Base-by-base conservation (phyloP, 441 rosid species). In the Brassica hybrid region DNA sequence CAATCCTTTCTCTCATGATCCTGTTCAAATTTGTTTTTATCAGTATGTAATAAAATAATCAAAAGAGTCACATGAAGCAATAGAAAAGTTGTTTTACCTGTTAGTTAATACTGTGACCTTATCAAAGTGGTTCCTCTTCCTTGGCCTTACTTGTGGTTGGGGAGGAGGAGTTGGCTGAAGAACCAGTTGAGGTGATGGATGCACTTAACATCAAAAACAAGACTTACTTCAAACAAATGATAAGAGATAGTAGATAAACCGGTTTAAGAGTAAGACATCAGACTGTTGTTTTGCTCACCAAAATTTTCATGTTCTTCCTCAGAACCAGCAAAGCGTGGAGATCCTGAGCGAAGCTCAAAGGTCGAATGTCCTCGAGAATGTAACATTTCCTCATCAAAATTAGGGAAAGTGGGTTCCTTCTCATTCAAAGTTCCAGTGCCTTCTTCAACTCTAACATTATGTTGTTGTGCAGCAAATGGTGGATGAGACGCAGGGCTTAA, bases 81-180 rank as follows among this genome's bases (percentile, higher is more conserved):
- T 12, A 30, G 41, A 59, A 11, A 62, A 70, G 25, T 54, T 80
- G n/a, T 1, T 21, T 21, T 85, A 94, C 98, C 80, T 85, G 80
- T 94, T 92, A 18, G 83, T 80, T 77, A 94, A 62, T 65, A 91
- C 97, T 16, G 87, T 78, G 62, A 78, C 59, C 75, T 78, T 81
- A 77, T 95, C 99, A 81, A 87, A 91, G 57, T 73, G 65, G 58
- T 74, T 90, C 83, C 94, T 84, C 87, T 83, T 93, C 76, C 87
- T 84, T 65, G 41, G 68, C 80, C 81, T 85, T 71, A 83, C 58
- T 57, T 78, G 81, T 32, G 81, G 88, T 70, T 1, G 71, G 4
- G 74, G 82, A 74, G 71, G 79, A 69, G 99, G 97, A 75, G 88
- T 71, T 23, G 97, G 82, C 75, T 81, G 84, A 34, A 91, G 76